Evolutionary conservation across 495 filamentous ascomycete genomes (phyloP).

Genomic region (Penicillium alfredii): DNA sequence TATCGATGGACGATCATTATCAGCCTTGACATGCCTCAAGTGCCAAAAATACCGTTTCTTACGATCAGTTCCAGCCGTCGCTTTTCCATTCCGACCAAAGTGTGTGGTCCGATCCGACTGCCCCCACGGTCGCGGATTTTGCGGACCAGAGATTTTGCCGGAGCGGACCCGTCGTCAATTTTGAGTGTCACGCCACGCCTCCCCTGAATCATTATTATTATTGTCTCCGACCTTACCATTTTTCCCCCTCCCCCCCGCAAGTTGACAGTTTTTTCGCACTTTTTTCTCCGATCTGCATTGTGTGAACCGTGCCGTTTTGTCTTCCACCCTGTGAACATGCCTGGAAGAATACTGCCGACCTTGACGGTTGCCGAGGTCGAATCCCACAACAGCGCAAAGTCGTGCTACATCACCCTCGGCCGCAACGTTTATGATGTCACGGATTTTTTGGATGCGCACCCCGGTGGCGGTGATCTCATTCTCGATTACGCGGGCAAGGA

Average conservation of each 20-base stretch:
- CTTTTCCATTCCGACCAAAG: too few species aligned
- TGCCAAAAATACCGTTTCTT: too few species aligned
- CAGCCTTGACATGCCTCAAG: too few species aligned
- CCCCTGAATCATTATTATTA: slow-evolving; percentile 23
- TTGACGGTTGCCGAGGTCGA: slow-evolving; percentile 72
- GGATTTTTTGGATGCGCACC: slow-evolving; percentile 79
- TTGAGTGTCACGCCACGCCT: slow-evolving; percentile 22
- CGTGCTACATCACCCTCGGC: slow-evolving; percentile 90
- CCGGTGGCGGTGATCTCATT: slow-evolving; percentile 83
- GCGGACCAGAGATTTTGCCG: slow-evolving; percentile 9
- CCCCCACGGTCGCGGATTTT: too few species aligned
- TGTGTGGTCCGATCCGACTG: too few species aligned
- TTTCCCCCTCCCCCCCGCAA: not conserved
- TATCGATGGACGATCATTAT: too few species aligned
- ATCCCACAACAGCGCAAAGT: slow-evolving; percentile 70
- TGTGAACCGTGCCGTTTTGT: not conserved
- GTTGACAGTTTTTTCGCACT: too few species aligned
- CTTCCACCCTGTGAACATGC: slow-evolving; percentile 28
- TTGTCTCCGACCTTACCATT: not conserved
- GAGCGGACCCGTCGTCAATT: slow-evolving; percentile 8
- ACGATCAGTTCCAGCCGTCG: too few species aligned
- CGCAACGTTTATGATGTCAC: slow-evolving; percentile 93
- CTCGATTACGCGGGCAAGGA: slow-evolving; percentile 90
- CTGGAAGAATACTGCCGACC: slow-evolving; percentile 64
- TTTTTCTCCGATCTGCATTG: not conserved